phyloP scores from a whole-genome alignment of 164 flowering plant genomes.

The Chloranthus sessilifolius region DNA sequence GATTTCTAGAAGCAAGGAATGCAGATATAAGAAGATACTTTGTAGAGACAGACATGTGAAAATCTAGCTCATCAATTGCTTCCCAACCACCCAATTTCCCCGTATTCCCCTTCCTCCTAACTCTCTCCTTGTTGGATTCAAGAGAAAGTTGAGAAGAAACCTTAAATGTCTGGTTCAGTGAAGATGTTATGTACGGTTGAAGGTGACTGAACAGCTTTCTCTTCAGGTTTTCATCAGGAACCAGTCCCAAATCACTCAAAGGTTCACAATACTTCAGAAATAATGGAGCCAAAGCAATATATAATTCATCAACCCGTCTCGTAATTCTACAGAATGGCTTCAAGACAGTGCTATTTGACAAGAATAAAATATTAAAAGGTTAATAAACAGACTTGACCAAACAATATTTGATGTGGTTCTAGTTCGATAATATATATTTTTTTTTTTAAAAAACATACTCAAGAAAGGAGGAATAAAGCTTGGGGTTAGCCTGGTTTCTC shows the following conservation, averaged over 20 bases:
- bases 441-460: too few relatives aligned
- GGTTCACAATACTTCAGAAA: conserved; percentile 73
- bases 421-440: too few relatives aligned
- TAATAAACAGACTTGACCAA: too few relatives aligned
- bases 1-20: conserved; percentile 96
- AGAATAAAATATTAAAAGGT: conserved; percentile 9
- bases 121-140: conserved; percentile 27
- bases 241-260: conserved; percentile 36
- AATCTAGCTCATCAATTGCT: conserved; percentile 43
- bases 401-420: too few relatives aligned
- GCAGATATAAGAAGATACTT: conserved; percentile 96
- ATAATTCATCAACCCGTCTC: conserved; percentile 65
- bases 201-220: conserved; percentile 61
- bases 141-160: conserved; percentile 29
- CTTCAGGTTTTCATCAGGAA: conserved; percentile 61
- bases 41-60: conserved; percentile 83
- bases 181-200: conserved; percentile 49
- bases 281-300: conserved; percentile 48
- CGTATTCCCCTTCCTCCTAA: conserved; percentile 24
- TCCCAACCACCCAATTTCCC: conserved; percentile 30
- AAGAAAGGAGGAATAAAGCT: conserved; percentile 78
- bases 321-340: conserved; percentile 75
- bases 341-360: conserved; percentile 53
- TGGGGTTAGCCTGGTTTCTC: conserved; percentile 56
- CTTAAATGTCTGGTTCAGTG: conserved; percentile 62